phyloP scores from a whole-genome alignment of 2,329 filamentous ascomycete species.

The Aspergillus fumigatus region DNA sequence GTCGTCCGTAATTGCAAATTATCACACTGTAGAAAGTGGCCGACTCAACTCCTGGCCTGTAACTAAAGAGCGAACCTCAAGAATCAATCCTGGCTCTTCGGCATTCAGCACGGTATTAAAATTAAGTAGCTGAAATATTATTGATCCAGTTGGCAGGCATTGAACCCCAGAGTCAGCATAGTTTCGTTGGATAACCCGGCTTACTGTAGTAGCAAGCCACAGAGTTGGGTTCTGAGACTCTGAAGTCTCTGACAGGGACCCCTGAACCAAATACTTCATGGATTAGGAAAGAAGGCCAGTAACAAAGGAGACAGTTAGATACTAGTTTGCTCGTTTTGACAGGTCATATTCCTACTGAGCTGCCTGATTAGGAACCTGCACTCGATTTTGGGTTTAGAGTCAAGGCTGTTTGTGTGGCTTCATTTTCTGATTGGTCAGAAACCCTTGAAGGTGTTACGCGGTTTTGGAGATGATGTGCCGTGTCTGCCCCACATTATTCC shows the following conservation, averaged over 20 bases:
- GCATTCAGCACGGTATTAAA: background rate
- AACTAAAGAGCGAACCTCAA: background rate
- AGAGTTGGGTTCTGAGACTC: background rate
- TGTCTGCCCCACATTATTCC: constrained; percentile 12
- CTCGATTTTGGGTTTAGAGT: constrained; percentile 14
- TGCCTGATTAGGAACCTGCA: constrained; percentile 16
- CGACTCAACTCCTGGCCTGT: background rate
- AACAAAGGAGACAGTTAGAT: background rate
- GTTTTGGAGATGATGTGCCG: constrained; percentile 22
- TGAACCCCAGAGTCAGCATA: background rate
- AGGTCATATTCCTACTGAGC: constrained; percentile 5
- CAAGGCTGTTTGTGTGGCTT: background rate
- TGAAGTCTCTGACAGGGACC: background rate
- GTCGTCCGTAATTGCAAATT: background rate
- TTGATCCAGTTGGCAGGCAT: background rate
- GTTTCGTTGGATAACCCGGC: background rate
- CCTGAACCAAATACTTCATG: background rate
- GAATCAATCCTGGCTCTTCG: background rate
- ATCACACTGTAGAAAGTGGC: background rate
- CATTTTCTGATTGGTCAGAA: constrained; percentile 9
- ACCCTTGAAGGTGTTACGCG: constrained; percentile 14
- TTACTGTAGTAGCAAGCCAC: background rate
- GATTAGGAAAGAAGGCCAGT: background rate
- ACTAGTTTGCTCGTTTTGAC: constrained; percentile 2
- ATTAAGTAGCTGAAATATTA: background rate